Conservation (phyloP, 1,284 basidiomycete genomes). For the Puccinia novopanici region DNA sequence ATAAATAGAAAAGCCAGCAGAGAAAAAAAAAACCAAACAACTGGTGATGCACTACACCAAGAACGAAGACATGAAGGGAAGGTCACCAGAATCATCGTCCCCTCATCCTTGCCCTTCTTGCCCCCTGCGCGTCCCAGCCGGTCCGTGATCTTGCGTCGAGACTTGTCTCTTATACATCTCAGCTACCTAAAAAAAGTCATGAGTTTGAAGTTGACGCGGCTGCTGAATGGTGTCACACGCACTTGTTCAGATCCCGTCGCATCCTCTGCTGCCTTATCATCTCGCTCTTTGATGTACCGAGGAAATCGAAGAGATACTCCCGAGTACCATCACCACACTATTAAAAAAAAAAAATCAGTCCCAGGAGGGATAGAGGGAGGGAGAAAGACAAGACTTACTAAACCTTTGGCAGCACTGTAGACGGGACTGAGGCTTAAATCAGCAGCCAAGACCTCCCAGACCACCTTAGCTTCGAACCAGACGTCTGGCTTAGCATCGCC, state of each 20-base stretch:
- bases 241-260: slow-evolving; percentile 45
- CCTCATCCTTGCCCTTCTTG: slow-evolving; percentile 1
- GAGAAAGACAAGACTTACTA: slow-evolving; percentile 65
- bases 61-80: too few relatives aligned
- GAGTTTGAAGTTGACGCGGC: too few relatives aligned
- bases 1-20: too few relatives aligned
- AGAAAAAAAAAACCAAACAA: too few relatives aligned
- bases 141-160: background rate
- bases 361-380: background rate
- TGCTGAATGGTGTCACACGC: background rate
- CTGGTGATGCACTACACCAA: too few relatives aligned
- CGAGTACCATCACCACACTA: slow-evolving; percentile 46
- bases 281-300: slow-evolving; percentile 52
- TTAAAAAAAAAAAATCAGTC: background rate
- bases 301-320: slow-evolving; percentile 58
- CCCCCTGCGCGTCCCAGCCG: background rate
- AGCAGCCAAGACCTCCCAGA: slow-evolving; percentile 98
- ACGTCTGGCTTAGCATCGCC: slow-evolving; percentile 56
- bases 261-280: slow-evolving; percentile 47
- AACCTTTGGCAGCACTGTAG: slow-evolving; percentile 92
- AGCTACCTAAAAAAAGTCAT: slow-evolving; percentile 16
- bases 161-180: slow-evolving; percentile 47
- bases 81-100: slow-evolving; percentile 46
- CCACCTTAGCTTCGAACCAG: slow-evolving; percentile 63
- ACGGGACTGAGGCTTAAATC: slow-evolving; percentile 95